Percentiles rank a stretch among this genome's conserved stretches.
Conservation (phyloP, 2,329 filamentous ascomycete genomes). For the Diaporthe nobilis region DNA sequence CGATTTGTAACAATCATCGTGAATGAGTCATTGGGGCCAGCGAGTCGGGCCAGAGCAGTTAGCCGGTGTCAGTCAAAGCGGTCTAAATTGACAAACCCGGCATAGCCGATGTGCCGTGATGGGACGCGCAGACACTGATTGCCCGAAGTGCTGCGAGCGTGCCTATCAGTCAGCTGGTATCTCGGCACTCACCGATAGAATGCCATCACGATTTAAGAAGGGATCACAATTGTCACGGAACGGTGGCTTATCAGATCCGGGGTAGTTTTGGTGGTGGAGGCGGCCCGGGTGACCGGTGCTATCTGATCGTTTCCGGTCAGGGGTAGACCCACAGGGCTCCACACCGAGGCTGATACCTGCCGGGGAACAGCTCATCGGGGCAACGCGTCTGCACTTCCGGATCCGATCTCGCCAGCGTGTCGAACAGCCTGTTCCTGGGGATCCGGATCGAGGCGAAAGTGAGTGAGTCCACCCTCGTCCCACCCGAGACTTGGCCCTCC, state of each 20-base stretch:
- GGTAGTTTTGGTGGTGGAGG: slow-evolving; percentile 17
- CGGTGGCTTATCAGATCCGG: slow-evolving; percentile 37
- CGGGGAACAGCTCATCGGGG: slow-evolving; percentile 24
- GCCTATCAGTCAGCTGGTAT: slow-evolving; percentile 18
- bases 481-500: slow-evolving; percentile 14
- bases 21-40: slow-evolving; percentile 30
- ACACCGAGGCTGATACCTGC: slow-evolving; percentile 29
- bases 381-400: slow-evolving; percentile 7
- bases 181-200: slow-evolving; percentile 3
- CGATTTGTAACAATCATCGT: slow-evolving; percentile 10
- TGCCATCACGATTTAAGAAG: neutral
- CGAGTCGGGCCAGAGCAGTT: neutral
- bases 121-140: neutral
- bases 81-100: neutral
- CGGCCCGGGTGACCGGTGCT: slow-evolving; percentile 32
- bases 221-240: neutral
- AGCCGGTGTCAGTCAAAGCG: slow-evolving; percentile 8
- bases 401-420: slow-evolving; percentile 30
- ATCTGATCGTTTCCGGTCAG: slow-evolving; percentile 34
- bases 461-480: slow-evolving; percentile 39
- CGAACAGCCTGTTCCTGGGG: slow-evolving; percentile 8
- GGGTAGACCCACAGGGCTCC: slow-evolving; percentile 28
- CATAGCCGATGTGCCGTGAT: neutral
- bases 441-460: slow-evolving; percentile 28
- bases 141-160: neutral